Conservation (phyloP, 2,329 filamentous ascomycete genomes). For the Alternaria gansuensis region DNA sequence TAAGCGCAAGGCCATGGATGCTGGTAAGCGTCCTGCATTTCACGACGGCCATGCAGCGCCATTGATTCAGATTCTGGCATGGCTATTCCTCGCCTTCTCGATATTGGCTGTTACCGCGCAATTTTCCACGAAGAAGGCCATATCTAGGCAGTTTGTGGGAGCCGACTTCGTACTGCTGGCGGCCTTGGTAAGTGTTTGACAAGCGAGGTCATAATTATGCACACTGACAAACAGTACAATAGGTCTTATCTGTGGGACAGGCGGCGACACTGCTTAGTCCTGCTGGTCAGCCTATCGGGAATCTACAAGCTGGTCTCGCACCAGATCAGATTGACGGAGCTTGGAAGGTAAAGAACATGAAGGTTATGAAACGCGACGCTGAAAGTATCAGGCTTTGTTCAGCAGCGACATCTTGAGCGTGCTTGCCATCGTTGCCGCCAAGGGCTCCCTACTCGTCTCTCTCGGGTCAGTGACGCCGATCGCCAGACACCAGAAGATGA, state of each 20-base stretch:
- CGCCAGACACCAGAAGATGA: background rate
- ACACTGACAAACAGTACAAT: background rate
- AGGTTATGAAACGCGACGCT: background rate
- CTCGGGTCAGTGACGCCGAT: background rate
- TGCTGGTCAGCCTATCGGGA: slow-evolving; percentile 19
- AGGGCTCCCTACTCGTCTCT: slow-evolving; percentile 4
- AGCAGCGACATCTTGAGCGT: slow-evolving; percentile 9
- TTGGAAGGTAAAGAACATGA: background rate
- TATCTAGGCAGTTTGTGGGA: slow-evolving; percentile 4
- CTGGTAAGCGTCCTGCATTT: slow-evolving; percentile 3
- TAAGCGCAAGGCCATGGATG: background rate
- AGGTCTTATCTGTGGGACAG: slow-evolving; percentile 12
- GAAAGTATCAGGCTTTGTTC: slow-evolving; percentile 5
- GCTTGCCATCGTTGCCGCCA: slow-evolving; percentile 3
- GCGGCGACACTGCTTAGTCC: slow-evolving; percentile 10
- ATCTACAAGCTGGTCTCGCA: background rate
- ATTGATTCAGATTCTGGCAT: slow-evolving; percentile 18
- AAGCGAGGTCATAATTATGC: background rate
- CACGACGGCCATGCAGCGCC: slow-evolving; percentile 13
- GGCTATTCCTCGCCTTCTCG: slow-evolving; percentile 18
- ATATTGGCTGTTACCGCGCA: slow-evolving; percentile 11
- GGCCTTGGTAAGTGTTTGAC: background rate
- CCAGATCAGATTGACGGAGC: background rate
- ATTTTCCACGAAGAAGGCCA: slow-evolving; percentile 18
- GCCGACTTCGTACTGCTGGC: slow-evolving; percentile 10